Base-by-base conservation (phyloP, 1,139 yeast species). In the Tardiomyces depauwii region DNA sequence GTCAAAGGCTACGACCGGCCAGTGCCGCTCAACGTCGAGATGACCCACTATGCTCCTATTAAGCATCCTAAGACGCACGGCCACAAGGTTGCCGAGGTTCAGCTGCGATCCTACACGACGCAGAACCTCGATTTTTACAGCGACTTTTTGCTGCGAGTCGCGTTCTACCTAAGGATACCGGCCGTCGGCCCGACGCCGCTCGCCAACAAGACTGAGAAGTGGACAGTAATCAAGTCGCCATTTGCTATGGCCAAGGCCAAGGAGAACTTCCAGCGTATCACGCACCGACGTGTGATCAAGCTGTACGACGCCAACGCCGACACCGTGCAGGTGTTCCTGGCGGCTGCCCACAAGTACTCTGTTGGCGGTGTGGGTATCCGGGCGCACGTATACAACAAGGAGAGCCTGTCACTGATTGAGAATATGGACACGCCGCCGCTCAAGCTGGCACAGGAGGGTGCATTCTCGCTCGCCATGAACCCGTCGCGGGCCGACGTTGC, bases 211-310 rank as follows among this genome's bases (percentile, higher is more conserved):
- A 78, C 85, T 43, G 93, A 89, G 65, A 78, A 88, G 55, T 91
- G 95, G 85, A 91, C 98, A 0, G 96, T 91, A 46, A 87, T 84
- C 57, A 78, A 83, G 62, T 82, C 96, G 3, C 97, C 97, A 1
- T 91, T 91, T 63, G 96, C 86, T 32, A 94, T 86, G 61, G 95
- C 97, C 46, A 89, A 89, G 63, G 76, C 94, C 10, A 91, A 91
- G 68, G 96, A 91, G 68, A 91, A 91, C 70, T 91, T 86, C 68
- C 86, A 86, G 68, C 80, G 97, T 68, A 75, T 78, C 46, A 91
- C 97, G 0, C 86, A 78, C 63, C 78, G 82, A 58, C 77, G 94
- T 51, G 66, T 77, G 53, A 70, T 91, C 53, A 73, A 73, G 52
- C 85, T 88, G 18, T 88, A 77, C 72, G 97, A 91, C 65, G 78